Percentiles rank a stretch among this genome's conserved stretches.
These are phyloP conservation scores for Vaccinium vitisidaea DNA, from an alignment of 148 eudicot species.

Conservation along the genomic window DNA sequence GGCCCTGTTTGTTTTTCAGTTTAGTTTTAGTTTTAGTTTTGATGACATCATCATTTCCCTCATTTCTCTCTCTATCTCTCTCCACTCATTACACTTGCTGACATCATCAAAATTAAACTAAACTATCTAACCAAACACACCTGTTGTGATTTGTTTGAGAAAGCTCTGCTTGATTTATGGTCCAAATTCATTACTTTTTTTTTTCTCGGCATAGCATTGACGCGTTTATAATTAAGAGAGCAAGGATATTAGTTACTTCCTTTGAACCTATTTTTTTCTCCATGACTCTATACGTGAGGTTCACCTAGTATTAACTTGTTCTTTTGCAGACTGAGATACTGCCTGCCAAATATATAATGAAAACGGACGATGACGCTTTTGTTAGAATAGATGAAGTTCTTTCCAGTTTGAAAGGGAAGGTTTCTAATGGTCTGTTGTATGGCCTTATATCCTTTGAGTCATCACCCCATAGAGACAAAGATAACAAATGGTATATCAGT, in stretches of 20 bases:
- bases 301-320: slow-evolving; percentile 1
- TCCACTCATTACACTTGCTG: no score
- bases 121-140: no score
- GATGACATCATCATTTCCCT: no score
- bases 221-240: not conserved
- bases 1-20: no score
- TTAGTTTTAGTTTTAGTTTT: no score
- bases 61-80: no score
- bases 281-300: not conserved
- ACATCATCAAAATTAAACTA: no score
- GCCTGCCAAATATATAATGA: slow-evolving; percentile 85
- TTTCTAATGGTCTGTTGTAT: slow-evolving; percentile 58
- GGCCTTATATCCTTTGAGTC: slow-evolving; percentile 81
- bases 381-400: slow-evolving; percentile 86
- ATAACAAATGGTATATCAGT: slow-evolving; percentile 89
- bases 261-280: not conserved
- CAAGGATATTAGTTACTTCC: not conserved
- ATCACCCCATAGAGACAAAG: slow-evolving; percentile 69
- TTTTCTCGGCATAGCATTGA: not conserved
- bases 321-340: slow-evolving; percentile 65
- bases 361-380: slow-evolving; percentile 94
- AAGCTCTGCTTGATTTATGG: not conserved
- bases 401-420: slow-evolving; percentile 62
- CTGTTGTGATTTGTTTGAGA: not conserved
- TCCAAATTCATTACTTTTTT: not conserved